Evolutionary conservation across 768 basidiomycete genomes (phyloP), one percentile per base, ranked within the genome.

Genomic region (Termitomyces sp.): DNA sequence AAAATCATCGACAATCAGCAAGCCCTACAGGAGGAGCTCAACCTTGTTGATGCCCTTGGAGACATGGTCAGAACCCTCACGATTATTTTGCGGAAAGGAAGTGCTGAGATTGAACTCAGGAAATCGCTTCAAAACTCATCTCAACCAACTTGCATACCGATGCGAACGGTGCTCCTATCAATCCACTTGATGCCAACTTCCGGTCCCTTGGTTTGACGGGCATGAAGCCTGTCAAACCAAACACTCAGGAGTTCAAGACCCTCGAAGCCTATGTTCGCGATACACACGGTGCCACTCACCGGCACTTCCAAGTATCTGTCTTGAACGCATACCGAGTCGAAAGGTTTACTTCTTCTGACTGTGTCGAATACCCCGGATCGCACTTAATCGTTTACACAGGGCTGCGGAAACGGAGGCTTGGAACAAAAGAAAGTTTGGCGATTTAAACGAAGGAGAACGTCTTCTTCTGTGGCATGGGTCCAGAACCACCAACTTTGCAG

Each of bases 401-500:
- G 59, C 64, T 27, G 51, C 56, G 2, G 72, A 72, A 57, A 69
- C 67, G 10, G 66, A 61, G 20, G 70, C 72, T 9, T 86, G 77
- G 75, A 69, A 67, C n/a, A 67, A 73, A n/a, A 75, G 70, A 29
- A 80, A 81, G 12, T 79, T 71, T 52, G 71, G 76, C 53, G 64
- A 72, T 16, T 68, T 82, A 16, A 63, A 54, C 2, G 71, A 76
- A 39, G 83, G 83, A 36, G 79, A 85, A 36, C 73, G 83, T 12
- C 67, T 84, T 57, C 69, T 86, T 39, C 69, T 86, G 42, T 86
- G 84, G 84, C 84, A 86, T 60, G 84, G 84, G 10, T 84, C 82
- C 31, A 68, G 84, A 29, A 77, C 81, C 4, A 85, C 84, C 27
- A 85, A 86, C 64, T 86, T 85, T 66, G 83, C 82, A 44, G 82